Conservation (phyloP, 176 grass and related monocot genomes). For the Hsuehochloa calcarea region DNA sequence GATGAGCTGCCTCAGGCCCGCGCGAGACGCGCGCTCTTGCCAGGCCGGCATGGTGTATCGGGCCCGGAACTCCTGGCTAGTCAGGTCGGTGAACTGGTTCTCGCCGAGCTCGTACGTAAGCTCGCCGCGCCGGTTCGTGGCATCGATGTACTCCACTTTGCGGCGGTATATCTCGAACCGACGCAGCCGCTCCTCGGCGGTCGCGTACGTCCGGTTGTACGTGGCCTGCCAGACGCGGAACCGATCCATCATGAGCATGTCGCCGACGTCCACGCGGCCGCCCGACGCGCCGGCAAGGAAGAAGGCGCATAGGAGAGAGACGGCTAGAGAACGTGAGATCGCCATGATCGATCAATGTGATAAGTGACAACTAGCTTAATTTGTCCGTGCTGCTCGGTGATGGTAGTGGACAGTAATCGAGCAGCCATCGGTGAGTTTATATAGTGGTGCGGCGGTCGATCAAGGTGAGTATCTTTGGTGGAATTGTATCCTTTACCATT, state of each 20-base stretch:
- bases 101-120: slow-evolving; percentile 30
- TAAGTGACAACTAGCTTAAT: not conserved
- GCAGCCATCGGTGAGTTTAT: not conserved
- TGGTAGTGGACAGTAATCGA: not conserved
- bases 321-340: not conserved
- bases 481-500: too few species aligned
- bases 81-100: slow-evolving; percentile 48
- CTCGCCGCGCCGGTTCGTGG: slow-evolving; percentile 6
- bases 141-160: slow-evolving; percentile 38
- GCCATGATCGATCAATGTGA: not conserved
- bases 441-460: not conserved
- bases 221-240: slow-evolving; percentile 6
- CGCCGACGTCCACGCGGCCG: not conserved
- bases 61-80: slow-evolving; percentile 27
- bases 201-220: slow-evolving; percentile 26
- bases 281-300: not conserved
- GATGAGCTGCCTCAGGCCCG: not conserved
- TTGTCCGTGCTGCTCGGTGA: not conserved
- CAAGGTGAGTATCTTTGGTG: not conserved
- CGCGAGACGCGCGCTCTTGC: not conserved
- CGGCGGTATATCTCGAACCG: slow-evolving; percentile 38
- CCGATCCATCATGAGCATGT: not conserved
- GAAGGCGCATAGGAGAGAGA: slow-evolving; percentile 2
- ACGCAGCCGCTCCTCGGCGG: not conserved
- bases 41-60: not conserved